Percentiles rank a stretch among this genome's conserved stretches.
Conservation (phyloP, 2,329 filamentous ascomycete genomes). For the Trichophyton mentagrophytes region DNA sequence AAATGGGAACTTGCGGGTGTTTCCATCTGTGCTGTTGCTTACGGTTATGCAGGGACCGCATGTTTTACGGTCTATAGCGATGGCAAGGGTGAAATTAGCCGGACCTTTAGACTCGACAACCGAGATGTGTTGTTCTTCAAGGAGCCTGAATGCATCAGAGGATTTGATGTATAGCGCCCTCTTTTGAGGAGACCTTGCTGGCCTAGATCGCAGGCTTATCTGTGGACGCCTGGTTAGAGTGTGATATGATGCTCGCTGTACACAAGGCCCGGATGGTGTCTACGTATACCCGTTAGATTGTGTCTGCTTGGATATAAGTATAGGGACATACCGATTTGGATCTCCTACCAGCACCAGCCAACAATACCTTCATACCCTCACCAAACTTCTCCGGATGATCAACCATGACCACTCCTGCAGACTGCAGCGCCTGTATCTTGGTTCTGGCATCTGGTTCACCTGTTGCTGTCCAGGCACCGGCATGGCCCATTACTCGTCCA, state of each 20-base stretch:
- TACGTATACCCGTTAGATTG: slow-evolving; percentile 6
- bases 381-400: slow-evolving; percentile 68
- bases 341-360: slow-evolving; percentile 32
- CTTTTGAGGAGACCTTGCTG: slow-evolving; percentile 24
- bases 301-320: background rate
- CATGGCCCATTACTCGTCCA: slow-evolving; percentile 64
- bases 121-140: slow-evolving; percentile 40
- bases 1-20: slow-evolving; percentile 47
- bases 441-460: slow-evolving; percentile 51
- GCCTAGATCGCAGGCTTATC: background rate
- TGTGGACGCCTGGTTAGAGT: slow-evolving; percentile 24
- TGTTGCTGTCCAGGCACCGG: slow-evolving; percentile 57
- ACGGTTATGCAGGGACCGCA: slow-evolving; percentile 52
- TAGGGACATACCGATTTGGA: slow-evolving; percentile 1
- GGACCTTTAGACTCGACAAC: slow-evolving; percentile 27
- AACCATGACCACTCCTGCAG: slow-evolving; percentile 56
- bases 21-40: slow-evolving; percentile 35
- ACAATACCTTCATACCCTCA: slow-evolving; percentile 49
- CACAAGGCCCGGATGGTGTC: slow-evolving; percentile 15
- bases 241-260: slow-evolving; percentile 44
- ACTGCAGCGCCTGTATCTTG: slow-evolving; percentile 56
- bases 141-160: slow-evolving; percentile 42
- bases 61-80: slow-evolving; percentile 52
- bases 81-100: slow-evolving; percentile 42
- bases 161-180: slow-evolving; percentile 45